These are phyloP conservation scores for Candida neerlandica DNA, from an alignment of 1,139 yeast species.

Conservation along the genomic window DNA sequence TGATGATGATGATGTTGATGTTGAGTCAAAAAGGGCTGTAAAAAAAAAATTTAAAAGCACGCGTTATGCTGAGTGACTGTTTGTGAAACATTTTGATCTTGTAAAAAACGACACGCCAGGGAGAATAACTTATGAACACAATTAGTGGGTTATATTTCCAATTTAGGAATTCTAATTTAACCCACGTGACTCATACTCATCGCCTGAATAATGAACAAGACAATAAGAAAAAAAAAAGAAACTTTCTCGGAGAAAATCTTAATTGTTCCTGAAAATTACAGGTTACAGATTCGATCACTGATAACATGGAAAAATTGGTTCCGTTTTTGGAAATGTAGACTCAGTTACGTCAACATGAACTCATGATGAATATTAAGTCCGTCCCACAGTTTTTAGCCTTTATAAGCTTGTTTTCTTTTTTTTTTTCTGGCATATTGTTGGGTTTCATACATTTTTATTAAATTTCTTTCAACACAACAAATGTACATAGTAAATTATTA, in stretches of 20 bases:
- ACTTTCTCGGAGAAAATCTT: not conserved
- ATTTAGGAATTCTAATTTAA: not conserved
- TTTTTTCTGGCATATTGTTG: not conserved
- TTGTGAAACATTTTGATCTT: too few species aligned
- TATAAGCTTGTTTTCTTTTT: not conserved
- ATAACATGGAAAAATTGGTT: not conserved
- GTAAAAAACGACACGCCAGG: too few species aligned
- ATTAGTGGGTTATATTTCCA: not conserved
- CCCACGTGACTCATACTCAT: not conserved
- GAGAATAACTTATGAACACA: not conserved
- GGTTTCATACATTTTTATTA: not conserved
- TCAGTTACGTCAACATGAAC: constrained; percentile 3
- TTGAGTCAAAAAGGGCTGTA: not conserved
- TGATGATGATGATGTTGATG: too few species aligned
- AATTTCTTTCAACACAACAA: too few species aligned
- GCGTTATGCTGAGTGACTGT: not conserved
- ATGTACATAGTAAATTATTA: too few species aligned
- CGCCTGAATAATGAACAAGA: too few species aligned
- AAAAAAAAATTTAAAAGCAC: not conserved
- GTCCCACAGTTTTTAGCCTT: not conserved
- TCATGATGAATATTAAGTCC: not conserved
- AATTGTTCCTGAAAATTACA: not conserved
- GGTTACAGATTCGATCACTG: not conserved
- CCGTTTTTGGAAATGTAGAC: not conserved
- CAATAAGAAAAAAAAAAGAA: not conserved